Percentiles rank a stretch among this genome's conserved stretches.
Conservation (phyloP, 2,329 filamentous ascomycete species). For the Colletotrichum magnum region DNA sequence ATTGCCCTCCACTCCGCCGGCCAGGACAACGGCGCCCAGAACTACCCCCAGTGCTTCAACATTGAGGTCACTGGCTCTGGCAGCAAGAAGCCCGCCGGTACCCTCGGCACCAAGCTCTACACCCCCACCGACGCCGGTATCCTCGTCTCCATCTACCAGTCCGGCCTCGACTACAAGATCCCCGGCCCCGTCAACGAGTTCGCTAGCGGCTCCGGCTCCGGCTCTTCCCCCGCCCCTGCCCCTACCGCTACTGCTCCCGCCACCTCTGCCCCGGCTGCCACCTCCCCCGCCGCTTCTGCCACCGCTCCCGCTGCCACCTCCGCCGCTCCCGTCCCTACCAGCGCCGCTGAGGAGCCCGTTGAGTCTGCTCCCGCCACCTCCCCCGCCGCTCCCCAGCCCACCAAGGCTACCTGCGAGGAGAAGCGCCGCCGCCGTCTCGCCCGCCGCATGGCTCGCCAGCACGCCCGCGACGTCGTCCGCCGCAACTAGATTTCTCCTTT, state of each 20-base stretch:
- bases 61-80: slow-evolving; percentile 60
- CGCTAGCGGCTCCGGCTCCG: slow-evolving; percentile 33
- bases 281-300: slow-evolving; percentile 35
- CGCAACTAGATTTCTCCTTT: slow-evolving; percentile 7
- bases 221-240: slow-evolving; percentile 40
- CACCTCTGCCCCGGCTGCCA: slow-evolving; percentile 32
- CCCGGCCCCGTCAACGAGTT: slow-evolving; percentile 46
- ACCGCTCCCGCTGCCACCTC: slow-evolving; percentile 16
- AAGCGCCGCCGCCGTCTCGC: slow-evolving; percentile 40
- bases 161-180: slow-evolving; percentile 48
- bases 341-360: slow-evolving; percentile 1
- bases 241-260: slow-evolving; percentile 44
- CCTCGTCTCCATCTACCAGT: slow-evolving; percentile 52
- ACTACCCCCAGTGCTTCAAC: slow-evolving; percentile 68
- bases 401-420: slow-evolving; percentile 31
- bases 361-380: slow-evolving; percentile 6
- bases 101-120: slow-evolving; percentile 55
- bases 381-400: slow-evolving; percentile 35
- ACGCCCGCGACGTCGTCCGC: slow-evolving; percentile 37
- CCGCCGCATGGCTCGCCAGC: slow-evolving; percentile 40
- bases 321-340: neutral
- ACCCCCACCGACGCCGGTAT: slow-evolving; percentile 51
- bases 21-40: slow-evolving; percentile 58
- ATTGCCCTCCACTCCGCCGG: slow-evolving; percentile 67
- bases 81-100: slow-evolving; percentile 45